Conservation (phyloP, 768 basidiomycete genomes). For the Tricholoma sp. region DNA sequence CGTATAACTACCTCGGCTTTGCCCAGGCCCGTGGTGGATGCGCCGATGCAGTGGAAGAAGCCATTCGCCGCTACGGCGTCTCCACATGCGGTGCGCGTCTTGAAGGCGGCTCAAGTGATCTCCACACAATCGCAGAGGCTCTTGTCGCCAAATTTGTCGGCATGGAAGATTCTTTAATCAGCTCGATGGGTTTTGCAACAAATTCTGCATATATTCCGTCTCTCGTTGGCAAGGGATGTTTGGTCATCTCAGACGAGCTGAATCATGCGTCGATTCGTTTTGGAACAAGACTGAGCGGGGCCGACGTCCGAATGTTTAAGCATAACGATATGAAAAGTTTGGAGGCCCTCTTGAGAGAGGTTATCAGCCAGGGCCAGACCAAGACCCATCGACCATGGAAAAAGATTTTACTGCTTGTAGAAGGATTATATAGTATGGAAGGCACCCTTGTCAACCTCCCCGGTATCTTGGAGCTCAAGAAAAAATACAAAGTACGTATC, state of each 20-base stretch:
- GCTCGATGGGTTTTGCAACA: constrained; percentile 96
- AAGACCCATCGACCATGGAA: constrained; percentile 99
- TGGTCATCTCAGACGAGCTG: constrained; percentile 95
- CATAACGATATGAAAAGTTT: constrained; percentile 90
- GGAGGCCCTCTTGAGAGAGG: constrained; percentile 78
- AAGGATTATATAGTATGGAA: constrained; percentile 98
- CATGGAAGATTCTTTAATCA: constrained; percentile 83
- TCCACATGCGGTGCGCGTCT: constrained; percentile 72
- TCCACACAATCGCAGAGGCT: constrained; percentile 76
- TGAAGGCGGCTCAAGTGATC: constrained; percentile 81
- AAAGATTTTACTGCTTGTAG: constrained; percentile 92
- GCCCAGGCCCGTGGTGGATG: constrained; percentile 91
- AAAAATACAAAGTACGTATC: constrained; percentile 82
- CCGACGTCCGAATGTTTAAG: constrained; percentile 90
- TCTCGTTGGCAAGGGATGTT: constrained; percentile 81
- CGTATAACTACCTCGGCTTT: constrained; percentile 99
- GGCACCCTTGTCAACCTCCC: constrained; percentile 91
- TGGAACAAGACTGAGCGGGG: constrained; percentile 85
- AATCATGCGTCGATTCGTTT: constrained; percentile 96
- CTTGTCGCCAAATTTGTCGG: constrained; percentile 90
- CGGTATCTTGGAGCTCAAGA: constrained; percentile 76
- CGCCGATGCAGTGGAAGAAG: constrained; percentile 89
- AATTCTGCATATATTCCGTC: constrained; percentile 94
- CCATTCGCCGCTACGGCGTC: constrained; percentile 76
- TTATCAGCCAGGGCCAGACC: constrained; percentile 95